Evolutionary conservation across 2,329 filamentous ascomycete genomes (phyloP), one percentile per base, ranked within the genome.

Genomic region (Amauroascus verrucosus): DNA sequence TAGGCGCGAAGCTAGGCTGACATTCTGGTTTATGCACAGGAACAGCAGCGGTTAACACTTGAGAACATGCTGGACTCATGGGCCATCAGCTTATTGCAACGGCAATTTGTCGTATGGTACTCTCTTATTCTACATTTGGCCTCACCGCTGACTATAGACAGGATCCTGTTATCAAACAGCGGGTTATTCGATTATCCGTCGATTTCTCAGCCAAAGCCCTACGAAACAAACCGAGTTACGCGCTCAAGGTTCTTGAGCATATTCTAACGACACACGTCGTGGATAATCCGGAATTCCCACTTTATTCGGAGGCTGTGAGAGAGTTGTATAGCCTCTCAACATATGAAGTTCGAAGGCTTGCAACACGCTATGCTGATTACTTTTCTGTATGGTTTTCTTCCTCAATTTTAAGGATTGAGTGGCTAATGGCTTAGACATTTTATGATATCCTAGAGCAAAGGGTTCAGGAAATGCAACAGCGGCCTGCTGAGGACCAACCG

Each of bases 331-430:
- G 80, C 2, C 81, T 94, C 63, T 86, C 88, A 62, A 88, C 89
- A 68, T 78, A 88, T 53, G 91, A 98, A 67, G 76, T 97, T 55
- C 89, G 95, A 63, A 81, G 90, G 54, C 76, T 98, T 38, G 91
- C 91, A 6, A 83, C 87, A 57, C 88, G 89, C 62, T 95, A 96
- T 77, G 85, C 93, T 0, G 87, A 97, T 66, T 85, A 95, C 64
- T 82, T 98, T 57, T 77, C 93, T 62, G 80, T 85, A 71, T 71
- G 76, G 56, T n/a, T 14, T n/a, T 22, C n/a, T n/a, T 30, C 18
- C n/a, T 16, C 45, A 30, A 2, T 13, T 16, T 4, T 43, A 9
- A 30, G 20, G 2, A 3, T 14, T 33, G 63, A 63, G 48, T 62
- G 40, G 50, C 60, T 68, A 54, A 71, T 32, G 6, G 44, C 3